Evolutionary conservation across 352 stramenopile species (phyloP).

Genomic region (Globisporangium sylvaticum): DNA sequence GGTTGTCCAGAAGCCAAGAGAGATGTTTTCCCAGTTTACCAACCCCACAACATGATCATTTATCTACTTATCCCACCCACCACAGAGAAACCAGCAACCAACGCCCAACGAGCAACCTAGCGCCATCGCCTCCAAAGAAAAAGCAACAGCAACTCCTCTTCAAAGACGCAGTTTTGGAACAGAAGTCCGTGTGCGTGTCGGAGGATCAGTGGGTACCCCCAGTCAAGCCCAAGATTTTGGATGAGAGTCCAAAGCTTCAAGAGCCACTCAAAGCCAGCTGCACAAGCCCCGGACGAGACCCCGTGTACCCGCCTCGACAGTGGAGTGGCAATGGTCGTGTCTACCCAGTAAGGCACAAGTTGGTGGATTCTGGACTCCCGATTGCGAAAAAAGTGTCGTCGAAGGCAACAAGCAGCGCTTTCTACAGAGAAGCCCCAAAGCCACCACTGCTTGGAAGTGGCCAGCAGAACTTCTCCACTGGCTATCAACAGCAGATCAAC

Average conservation of each 20-base stretch:
- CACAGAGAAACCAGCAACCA: conserved; percentile 1
- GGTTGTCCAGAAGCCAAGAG: background rate
- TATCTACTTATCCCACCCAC: conserved; percentile 1
- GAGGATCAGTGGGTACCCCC: conserved; percentile 2
- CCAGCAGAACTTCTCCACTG: background rate
- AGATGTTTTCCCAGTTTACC: background rate
- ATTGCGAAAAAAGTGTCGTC: background rate
- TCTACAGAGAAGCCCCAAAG: background rate
- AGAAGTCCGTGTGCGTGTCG: conserved; percentile 11
- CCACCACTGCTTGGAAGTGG: background rate
- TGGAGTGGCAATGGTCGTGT: background rate
- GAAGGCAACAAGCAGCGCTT: background rate
- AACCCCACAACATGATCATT: background rate
- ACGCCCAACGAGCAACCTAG: background rate
- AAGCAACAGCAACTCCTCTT: conserved; percentile 39
- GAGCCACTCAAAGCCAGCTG: background rate
- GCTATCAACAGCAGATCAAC: conserved; percentile 8
- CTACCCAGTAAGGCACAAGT: background rate
- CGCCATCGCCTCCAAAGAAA: conserved; percentile 9
- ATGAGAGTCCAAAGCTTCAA: background rate
- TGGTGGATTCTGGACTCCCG: conserved; percentile 1
- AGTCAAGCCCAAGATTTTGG: background rate
- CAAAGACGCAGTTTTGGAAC: conserved; percentile 52
- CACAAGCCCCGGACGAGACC: background rate
- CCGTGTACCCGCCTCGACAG: background rate